Conservation (phyloP, 1,284 basidiomycete genomes). For the Tranzscheliella williamsii region DNA sequence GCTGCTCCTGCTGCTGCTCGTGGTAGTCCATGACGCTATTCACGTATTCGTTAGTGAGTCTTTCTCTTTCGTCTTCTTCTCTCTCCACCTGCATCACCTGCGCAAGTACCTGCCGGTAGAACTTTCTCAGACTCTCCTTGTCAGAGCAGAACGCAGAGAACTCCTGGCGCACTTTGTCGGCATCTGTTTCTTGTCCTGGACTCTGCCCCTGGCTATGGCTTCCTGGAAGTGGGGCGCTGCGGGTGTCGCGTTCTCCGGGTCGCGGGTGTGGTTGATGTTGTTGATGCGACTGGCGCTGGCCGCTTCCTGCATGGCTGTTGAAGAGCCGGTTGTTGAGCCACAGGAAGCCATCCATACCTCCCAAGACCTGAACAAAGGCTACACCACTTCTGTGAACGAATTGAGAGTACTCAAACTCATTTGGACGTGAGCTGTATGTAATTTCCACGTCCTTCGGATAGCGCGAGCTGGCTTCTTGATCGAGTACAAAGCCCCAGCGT, state of each 20-base stretch:
- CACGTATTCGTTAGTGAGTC: slow-evolving; percentile 7
- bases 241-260: background rate
- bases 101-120: slow-evolving; percentile 42
- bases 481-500: slow-evolving; percentile 56
- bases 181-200: slow-evolving; percentile 24
- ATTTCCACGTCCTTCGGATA: slow-evolving; percentile 50
- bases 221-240: background rate
- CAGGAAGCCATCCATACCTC: slow-evolving; percentile 53
- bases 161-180: slow-evolving; percentile 41
- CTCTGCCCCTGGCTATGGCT: background rate
- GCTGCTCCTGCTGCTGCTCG: slow-evolving; percentile 3
- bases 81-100: slow-evolving; percentile 26
- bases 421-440: slow-evolving; percentile 54
- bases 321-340: slow-evolving; percentile 59
- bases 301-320: slow-evolving; percentile 35
- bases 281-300: background rate
- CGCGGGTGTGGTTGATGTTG: slow-evolving; percentile 1
- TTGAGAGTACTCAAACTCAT: slow-evolving; percentile 54
- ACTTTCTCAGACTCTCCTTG: slow-evolving; percentile 32
- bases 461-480: slow-evolving; percentile 52
- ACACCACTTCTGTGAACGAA: slow-evolving; percentile 58
- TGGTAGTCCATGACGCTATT: too few species aligned
- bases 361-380: slow-evolving; percentile 58
- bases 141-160: slow-evolving; percentile 48
- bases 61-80: slow-evolving; percentile 12